Conservation (phyloP, 1,284 basidiomycete genomes). For the Ceratobasidium papillatum region DNA sequence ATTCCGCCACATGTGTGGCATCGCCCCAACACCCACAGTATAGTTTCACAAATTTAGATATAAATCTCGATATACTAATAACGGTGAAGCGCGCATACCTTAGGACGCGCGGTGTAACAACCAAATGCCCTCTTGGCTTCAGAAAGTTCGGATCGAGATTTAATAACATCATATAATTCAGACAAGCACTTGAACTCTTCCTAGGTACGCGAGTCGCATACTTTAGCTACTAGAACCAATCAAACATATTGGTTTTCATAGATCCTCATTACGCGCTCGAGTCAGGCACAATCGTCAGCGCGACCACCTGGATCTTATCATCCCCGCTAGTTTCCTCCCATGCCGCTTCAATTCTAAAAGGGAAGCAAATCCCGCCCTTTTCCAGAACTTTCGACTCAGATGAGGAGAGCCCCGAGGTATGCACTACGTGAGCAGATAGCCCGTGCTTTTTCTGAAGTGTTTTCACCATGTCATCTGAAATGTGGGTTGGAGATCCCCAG, state of each 20-base stretch:
- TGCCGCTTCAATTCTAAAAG: background rate
- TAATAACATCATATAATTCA: no score
- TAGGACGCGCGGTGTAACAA: no score
- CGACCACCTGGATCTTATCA: background rate
- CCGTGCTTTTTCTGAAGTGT: background rate
- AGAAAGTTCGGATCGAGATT: no score
- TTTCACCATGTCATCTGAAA: background rate
- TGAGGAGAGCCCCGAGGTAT: background rate
- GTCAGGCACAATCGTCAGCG: background rate
- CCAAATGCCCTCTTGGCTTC: no score
- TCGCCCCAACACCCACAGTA: no score
- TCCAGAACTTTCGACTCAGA: background rate
- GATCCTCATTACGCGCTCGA: background rate
- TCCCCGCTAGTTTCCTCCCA: conserved; percentile 1
- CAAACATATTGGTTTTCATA: no score
- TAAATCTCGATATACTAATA: no score
- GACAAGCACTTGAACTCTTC: no score
- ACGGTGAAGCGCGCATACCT: no score
- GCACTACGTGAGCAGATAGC: background rate
- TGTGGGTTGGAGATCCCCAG: background rate
- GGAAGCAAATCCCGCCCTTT: conserved; percentile 1
- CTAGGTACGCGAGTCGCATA: background rate
- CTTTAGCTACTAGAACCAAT: background rate
- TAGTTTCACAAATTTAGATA: no score
- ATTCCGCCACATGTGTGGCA: no score